Percentiles rank a stretch among this genome's conserved stretches.
phyloP scores from a whole-genome alignment of 441 rosid genomes.

The Adansonia gregorii region DNA sequence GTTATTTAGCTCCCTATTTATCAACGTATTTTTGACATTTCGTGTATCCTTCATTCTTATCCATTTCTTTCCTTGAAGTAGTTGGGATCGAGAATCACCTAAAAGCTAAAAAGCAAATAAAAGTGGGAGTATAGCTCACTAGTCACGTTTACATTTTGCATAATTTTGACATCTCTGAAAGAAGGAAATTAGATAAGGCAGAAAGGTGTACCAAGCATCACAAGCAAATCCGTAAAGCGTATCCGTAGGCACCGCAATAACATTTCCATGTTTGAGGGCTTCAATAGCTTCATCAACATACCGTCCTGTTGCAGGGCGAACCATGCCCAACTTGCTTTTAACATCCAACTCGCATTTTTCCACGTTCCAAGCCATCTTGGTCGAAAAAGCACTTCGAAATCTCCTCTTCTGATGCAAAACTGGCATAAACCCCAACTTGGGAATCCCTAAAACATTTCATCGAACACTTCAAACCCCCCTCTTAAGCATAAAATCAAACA shows the following conservation, averaged over 20 bases:
- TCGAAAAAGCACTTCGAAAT: conserved; percentile 39
- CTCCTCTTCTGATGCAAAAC: conserved; percentile 34
- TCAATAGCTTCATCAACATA: conserved; percentile 65
- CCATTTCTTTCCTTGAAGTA: background rate
- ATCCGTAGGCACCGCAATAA: conserved; percentile 89
- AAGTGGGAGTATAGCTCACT: background rate
- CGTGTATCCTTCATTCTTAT: background rate
- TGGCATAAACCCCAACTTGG: conserved; percentile 44
- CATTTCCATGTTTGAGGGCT: conserved; percentile 75
- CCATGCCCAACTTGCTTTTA: conserved; percentile 43
- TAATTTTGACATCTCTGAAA: background rate
- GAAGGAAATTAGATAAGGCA: conserved; percentile 13
- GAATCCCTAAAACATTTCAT: conserved; percentile 41
- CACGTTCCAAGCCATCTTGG: conserved; percentile 53
- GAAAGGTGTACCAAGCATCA: conserved; percentile 80
- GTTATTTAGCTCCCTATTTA: background rate
- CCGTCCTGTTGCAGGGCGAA: conserved; percentile 63
- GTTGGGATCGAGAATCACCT: background rate
- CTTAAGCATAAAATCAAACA: background rate
- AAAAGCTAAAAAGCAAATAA: background rate
- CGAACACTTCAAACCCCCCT: background rate
- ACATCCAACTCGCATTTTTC: conserved; percentile 42
- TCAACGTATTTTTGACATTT: background rate
- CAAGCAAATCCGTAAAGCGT: conserved; percentile 95
- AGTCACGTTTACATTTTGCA: background rate